Base-by-base conservation (phyloP, 73 alveolate genomes). In the Paramecium sexaurelia region DNA sequence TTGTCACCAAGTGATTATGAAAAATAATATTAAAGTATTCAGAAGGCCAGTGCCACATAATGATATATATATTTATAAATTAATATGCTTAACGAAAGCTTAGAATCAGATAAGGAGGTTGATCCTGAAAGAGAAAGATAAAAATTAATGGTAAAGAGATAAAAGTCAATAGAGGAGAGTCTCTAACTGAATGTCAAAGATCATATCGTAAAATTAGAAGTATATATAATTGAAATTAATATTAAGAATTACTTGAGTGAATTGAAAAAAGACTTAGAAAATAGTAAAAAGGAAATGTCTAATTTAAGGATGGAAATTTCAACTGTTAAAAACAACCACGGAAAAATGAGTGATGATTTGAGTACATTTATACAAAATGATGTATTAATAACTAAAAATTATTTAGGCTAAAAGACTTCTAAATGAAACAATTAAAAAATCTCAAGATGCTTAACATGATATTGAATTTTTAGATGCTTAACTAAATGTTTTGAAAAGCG, bases 131-230 rank as follows among this genome's bases (percentile, higher is more conserved):
- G 15, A 45, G 90, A 78, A 43, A 78, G 41, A 33, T 7, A 37
- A 37, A 39, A 26, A 43, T 61, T 41, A 19, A 41, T 78, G 73
- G 26, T 78, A 4, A 45, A 43, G 71, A 39, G 90, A 78, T 33
- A 78, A 27, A 78, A 78, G 17, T 78, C 90, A 41, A 78, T 78
- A 2, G 90, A 78, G 17, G 90, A 78, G 90, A 78, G 90, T 45
- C 32, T 78, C 15, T 17, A 78, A 41, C 8, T 78, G 8, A 78
- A 41, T 78, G 90, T 78, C 17, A 78, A 78, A 40, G 90, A 78
- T 43, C 90, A 78, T 24, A 41, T 78, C 26, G 22, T 78, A n/a
- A 78, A 78, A 78, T 78, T 78, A 41, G 90, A 78, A 19, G 90
- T 78, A 51, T 17, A 51, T 17, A 41, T 7, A n/a, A 51, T 51